Evolutionary conservation across 805 yeast genomes (phyloP), one percentile per base, ranked within the genome.

Genomic region (Tetrapisispora taiwanensis): DNA sequence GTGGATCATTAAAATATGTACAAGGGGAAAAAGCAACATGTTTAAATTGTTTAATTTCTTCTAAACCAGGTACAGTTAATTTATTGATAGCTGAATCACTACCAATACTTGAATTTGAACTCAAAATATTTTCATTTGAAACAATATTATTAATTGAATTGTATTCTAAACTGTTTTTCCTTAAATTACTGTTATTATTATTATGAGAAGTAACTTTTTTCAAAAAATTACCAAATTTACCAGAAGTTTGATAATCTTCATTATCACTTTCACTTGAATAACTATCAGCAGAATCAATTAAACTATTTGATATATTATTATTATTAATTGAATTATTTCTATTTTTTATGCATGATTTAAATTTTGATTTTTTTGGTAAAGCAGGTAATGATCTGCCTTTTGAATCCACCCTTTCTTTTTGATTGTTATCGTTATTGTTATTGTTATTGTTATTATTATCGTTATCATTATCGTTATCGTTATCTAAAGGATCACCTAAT

Each of bases 1-100:
- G 94, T 1, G 95, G 95, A 60, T 89, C 96, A 48, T 75, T 74
- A 31, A 74, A 75, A 54, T 86, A 79, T 15, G 85, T 81, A 31
- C 82, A 83, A 3, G 84, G 70, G 3, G 88, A 85, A 65, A 89
- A 89, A 0, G 82, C 72, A 7, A 87, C 95, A 51, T 86, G 72
- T 47, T 76, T 74, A 57, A 85, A 49, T 7, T 59, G 55, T 42
- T 65, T 65, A 1, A 69, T 40, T 22, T 74, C 45, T 38, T 68
- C 73, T 36, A 70, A 48, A 0, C 74, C 74, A 2, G 75, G 75
- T 12, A 62, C 56, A 10, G 18, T 40, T n/a, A 18, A 37, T 26
- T 46, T 26, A 17, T 42, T 20, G 14, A 32, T 14, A 20, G 19
- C 17, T 7, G 14, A 19, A 6, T 33, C 26, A 27, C 20, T 27